Conservation (phyloP, 805 yeast species). For the Naumovozyma dairenensis region DNA sequence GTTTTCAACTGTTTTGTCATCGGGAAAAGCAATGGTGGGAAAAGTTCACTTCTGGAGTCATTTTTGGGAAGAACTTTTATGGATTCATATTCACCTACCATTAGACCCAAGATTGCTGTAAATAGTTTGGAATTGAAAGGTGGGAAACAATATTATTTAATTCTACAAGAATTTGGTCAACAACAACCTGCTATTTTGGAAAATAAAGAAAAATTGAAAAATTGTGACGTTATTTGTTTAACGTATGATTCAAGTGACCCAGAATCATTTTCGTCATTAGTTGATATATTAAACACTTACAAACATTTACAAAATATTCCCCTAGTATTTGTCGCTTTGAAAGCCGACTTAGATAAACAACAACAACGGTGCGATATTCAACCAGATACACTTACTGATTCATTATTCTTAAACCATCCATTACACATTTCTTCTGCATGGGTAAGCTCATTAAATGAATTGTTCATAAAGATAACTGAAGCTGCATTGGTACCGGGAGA, state of each 20-base stretch:
- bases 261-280: slow-evolving; percentile 77
- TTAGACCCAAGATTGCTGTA: slow-evolving; percentile 71
- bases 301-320: slow-evolving; percentile 61
- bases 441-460: slow-evolving; percentile 76
- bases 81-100: slow-evolving; percentile 69
- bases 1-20: slow-evolving; percentile 84
- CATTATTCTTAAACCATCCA: slow-evolving; percentile 64
- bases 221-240: slow-evolving; percentile 85
- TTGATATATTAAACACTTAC: slow-evolving; percentile 54
- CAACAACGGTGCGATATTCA: slow-evolving; percentile 80
- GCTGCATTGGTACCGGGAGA: slow-evolving; percentile 72
- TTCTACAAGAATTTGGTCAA: slow-evolving; percentile 84
- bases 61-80: slow-evolving; percentile 68
- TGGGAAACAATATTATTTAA: slow-evolving; percentile 89
- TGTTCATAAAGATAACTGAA: slow-evolving; percentile 78
- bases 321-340: slow-evolving; percentile 77
- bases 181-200: slow-evolving; percentile 66
- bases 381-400: slow-evolving; percentile 77
- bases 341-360: slow-evolving; percentile 92
- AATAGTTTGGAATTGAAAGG: slow-evolving; percentile 90
- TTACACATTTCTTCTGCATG: slow-evolving; percentile 84
- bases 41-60: slow-evolving; percentile 72
- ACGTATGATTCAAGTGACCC: slow-evolving; percentile 95
- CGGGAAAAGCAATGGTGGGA: slow-evolving; percentile 83
- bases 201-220: slow-evolving; percentile 56